Evolutionary conservation across 1,284 basidiomycete genomes (phyloP), one percentile per base, ranked within the genome.

Genomic region (Phellopilus nigrolimitatus): DNA sequence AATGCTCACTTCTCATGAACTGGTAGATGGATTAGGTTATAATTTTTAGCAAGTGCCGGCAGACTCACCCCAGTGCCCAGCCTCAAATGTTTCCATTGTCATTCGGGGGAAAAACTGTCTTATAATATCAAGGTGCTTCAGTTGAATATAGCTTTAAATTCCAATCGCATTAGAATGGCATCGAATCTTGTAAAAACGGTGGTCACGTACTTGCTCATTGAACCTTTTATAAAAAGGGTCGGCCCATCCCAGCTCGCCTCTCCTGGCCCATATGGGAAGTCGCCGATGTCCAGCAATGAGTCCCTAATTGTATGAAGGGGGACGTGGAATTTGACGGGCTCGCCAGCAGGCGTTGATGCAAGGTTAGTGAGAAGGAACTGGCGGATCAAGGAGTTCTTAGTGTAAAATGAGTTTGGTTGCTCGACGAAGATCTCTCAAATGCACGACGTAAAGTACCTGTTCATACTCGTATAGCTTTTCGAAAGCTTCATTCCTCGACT

Each of bases 281-380:
- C 74, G 2, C 89, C 91, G 3, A 94, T 71, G 22, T 82, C 77
- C 0, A 74, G 64, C 3, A 93, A 79, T 0, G 79, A 73, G 3
- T 76, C 68, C 3, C 72, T 72, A 31, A 95, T 71, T 36, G 82
- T 78, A 7, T 81, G 72, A 7, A 94, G 64, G 0, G 91, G 91
- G 19, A 94, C 74, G 10, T 80, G 76, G 66, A 94, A 94, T 54
- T 70, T 75, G 44, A 80, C 70, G 25, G 72, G 55, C 31, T 61
- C 55, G 40, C 66, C 60, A 6, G 70, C 61, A 10, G 64, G 55
- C 0, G 69, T 67, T 9, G 53, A 48, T 8, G 78, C 65, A 2
- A 95, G 74, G 66, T 95, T 95, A 9, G 91, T 94, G 33, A 94
- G 72, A 13, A 95, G 73, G 68, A 94, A 95, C 13, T 84, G 80